Evolutionary conservation across 2,329 filamentous ascomycete genomes (phyloP), one percentile per base, ranked within the genome.

Genomic region (Stagonosporopsis chrysanthemi): DNA sequence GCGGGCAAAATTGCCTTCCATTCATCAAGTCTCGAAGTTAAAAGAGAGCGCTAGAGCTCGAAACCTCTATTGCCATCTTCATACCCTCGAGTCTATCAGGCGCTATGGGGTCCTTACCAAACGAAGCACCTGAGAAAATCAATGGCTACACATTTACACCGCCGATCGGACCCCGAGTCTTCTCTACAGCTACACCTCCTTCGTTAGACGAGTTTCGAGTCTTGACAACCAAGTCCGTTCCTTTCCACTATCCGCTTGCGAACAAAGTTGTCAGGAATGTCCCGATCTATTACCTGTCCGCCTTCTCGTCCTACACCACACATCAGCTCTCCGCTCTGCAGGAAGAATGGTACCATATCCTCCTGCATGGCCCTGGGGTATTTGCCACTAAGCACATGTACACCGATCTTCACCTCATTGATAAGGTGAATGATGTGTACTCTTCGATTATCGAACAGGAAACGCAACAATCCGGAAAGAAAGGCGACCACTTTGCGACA

Each of bases 401-500:
- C 73, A 73, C 74, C n/a, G 65, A 81, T 56, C 62, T 62, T 2
- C 2, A 53, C 0, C 68, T 82, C 5, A 47, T 73, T 0, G 58
- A 70, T n/a, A 56, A 46, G n/a, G 68, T 72, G 12, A 72, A 67
- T 22, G 36, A 49, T 0, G 61, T 66, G 4, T 73, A 61, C 33
- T 35, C 61, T 7, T 19, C 15, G 2, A 72, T 73, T 41, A 75
- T 88, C 15, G 69, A 80, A 8, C 63, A 74, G n/a, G 78, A 81
- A 15, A 86, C 83, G 81, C 86, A 70, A 44, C 66, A 22, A 70
- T 69, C 23, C 46, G 58, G 70, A 1, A 64, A 65, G 42, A 80
- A 82, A 48, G 86, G 86, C 22, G 86, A 88, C 69, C 86, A 88
- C 65, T 88, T 88, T 70, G 84, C 85, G 1, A 73, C 79, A 4